Conservation (phyloP, 78 protist species). For the Dictyostelium brefeldianum region DNA sequence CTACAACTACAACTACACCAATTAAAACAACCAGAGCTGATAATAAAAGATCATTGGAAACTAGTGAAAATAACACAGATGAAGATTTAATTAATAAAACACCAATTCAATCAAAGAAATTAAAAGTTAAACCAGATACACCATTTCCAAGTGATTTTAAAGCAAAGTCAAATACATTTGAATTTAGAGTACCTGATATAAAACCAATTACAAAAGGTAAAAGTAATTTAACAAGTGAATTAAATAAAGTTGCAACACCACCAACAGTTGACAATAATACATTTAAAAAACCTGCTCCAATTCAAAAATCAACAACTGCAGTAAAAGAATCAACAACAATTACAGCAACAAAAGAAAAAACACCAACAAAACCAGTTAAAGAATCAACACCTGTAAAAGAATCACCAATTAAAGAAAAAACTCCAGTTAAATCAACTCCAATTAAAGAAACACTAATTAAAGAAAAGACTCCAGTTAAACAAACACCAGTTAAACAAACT, state of each 20-base stretch:
- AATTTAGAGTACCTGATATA: constrained; percentile 27
- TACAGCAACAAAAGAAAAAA: background rate
- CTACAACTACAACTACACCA: background rate
- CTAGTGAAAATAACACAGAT: background rate
- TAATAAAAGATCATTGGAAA: background rate
- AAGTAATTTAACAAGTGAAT: constrained; percentile 1
- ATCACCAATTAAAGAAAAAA: background rate
- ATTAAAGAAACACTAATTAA: background rate
- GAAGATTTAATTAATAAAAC: constrained; percentile 20
- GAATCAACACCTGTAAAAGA: background rate
- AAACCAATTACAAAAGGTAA: background rate
- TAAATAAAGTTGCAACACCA: background rate
- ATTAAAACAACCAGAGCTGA: background rate
- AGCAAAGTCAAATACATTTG: constrained; percentile 9
- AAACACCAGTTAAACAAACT: background rate
- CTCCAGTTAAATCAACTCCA: background rate
- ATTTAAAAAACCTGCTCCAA: background rate
- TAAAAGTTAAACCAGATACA: constrained; percentile 16
- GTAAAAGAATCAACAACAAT: background rate
- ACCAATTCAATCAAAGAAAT: constrained; percentile 4
- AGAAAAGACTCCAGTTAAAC: background rate
- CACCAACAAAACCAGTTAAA: constrained; percentile 15
- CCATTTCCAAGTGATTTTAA: background rate
- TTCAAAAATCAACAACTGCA: background rate
- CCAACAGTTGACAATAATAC: background rate